phyloP scores from a whole-genome alignment of 805 yeast species.

The Hanseniaspora jakobsenii region DNA sequence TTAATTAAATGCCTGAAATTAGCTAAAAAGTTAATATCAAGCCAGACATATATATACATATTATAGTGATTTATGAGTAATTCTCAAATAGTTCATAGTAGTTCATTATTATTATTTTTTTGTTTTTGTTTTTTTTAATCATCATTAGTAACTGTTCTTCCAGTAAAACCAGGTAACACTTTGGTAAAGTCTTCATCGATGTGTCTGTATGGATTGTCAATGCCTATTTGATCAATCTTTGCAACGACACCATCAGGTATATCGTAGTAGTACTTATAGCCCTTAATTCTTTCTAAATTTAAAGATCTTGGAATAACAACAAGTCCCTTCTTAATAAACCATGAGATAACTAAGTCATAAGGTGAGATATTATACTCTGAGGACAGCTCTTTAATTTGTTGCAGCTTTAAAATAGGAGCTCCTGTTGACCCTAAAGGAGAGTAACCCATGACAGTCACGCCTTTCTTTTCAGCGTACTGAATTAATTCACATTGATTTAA shows the following conservation, averaged over 20 bases:
- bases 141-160: too few species aligned
- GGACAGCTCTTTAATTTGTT: slow-evolving; percentile 42
- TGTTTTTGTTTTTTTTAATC: too few species aligned
- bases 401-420: slow-evolving; percentile 49
- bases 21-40: too few species aligned
- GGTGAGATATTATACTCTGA: slow-evolving; percentile 41
- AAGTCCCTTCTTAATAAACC: slow-evolving; percentile 51
- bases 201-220: slow-evolving; percentile 26
- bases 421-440: slow-evolving; percentile 56
- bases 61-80: too few species aligned
- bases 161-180: slow-evolving; percentile 26
- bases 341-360: slow-evolving; percentile 50
- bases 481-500: slow-evolving; percentile 51
- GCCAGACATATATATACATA: background rate
- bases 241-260: slow-evolving; percentile 35
- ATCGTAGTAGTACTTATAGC: slow-evolving; percentile 29
- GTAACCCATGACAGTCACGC: slow-evolving; percentile 43
- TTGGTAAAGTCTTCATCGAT: slow-evolving; percentile 24
- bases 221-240: slow-evolving; percentile 28
- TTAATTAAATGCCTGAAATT: too few species aligned
- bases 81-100: too few species aligned
- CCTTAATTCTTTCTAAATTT: slow-evolving; percentile 48
- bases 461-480: slow-evolving; percentile 41
- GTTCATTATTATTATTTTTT: background rate
- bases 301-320: slow-evolving; percentile 59